Evolutionary conservation across 1,284 basidiomycete species (phyloP).

Genomic region (Neolentinus lepideus): DNA sequence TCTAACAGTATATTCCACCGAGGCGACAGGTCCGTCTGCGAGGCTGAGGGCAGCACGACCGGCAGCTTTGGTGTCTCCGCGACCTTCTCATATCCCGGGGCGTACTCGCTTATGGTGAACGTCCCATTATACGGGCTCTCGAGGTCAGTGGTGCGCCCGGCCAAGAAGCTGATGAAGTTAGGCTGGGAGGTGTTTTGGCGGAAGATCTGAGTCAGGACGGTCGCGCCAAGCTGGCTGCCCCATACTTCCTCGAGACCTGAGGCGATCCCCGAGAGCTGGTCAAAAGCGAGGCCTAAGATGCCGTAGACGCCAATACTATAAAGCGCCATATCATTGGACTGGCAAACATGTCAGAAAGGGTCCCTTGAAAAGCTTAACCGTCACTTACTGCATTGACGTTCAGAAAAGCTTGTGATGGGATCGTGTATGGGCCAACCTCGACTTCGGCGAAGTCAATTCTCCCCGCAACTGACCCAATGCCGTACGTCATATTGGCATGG

Average conservation of each 20-base stretch:
- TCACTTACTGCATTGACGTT: slow-evolving; percentile 15
- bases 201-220: slow-evolving; percentile 20
- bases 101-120: slow-evolving; percentile 24
- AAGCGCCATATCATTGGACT: slow-evolving; percentile 16
- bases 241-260: slow-evolving; percentile 7
- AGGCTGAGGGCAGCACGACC: not conserved
- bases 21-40: not conserved
- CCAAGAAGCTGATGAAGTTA: slow-evolving; percentile 21
- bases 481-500: slow-evolving; percentile 12
- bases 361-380: slow-evolving; percentile 8
- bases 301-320: slow-evolving; percentile 16
- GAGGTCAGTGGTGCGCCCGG: slow-evolving; percentile 18
- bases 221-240: slow-evolving; percentile 13
- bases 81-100: slow-evolving; percentile 16
- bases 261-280: slow-evolving; percentile 15
- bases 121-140: slow-evolving; percentile 17
- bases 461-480: slow-evolving; percentile 17
- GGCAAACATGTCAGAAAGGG: slow-evolving; percentile 1
- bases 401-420: slow-evolving; percentile 23
- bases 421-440: slow-evolving; percentile 18
- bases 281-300: slow-evolving; percentile 20
- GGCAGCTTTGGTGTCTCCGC: slow-evolving; percentile 16
- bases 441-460: slow-evolving; percentile 19
- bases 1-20: slow-evolving; percentile 23
- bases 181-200: slow-evolving; percentile 16